phyloP scores from a whole-genome alignment of 352 stramenopile genomes.

The Phytophthora vignae region DNA sequence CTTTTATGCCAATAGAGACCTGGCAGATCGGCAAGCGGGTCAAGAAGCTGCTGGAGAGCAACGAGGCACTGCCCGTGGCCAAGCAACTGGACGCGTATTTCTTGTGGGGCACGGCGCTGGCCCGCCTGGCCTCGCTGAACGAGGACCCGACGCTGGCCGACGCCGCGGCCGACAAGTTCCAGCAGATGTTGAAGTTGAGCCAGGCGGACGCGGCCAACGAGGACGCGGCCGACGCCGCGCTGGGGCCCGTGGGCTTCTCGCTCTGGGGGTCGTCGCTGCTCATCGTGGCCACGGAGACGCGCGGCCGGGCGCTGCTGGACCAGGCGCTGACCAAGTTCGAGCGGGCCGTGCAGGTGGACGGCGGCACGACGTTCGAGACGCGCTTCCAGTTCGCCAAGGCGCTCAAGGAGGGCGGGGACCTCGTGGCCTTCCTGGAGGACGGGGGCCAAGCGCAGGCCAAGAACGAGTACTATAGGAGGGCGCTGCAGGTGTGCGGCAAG shows the following conservation, averaged over 20 bases:
- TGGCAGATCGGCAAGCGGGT: slow-evolving; percentile 89
- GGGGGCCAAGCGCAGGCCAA: slow-evolving; percentile 5
- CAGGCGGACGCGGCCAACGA: slow-evolving; percentile 23
- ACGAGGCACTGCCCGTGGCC: slow-evolving; percentile 53
- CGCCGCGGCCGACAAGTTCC: slow-evolving; percentile 84
- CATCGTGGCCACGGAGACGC: slow-evolving; percentile 79
- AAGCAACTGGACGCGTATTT: slow-evolving; percentile 83
- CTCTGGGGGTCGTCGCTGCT: slow-evolving; percentile 82
- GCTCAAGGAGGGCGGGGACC: slow-evolving; percentile 47
- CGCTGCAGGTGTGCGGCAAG: slow-evolving; percentile 35
- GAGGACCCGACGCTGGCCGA: slow-evolving; percentile 78
- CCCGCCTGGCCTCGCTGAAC: slow-evolving; percentile 76
- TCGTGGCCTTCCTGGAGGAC: slow-evolving; percentile 68
- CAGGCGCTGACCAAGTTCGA: slow-evolving; percentile 71
- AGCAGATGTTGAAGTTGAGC: slow-evolving; percentile 68
- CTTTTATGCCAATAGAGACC: slow-evolving; percentile 55
- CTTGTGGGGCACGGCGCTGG: slow-evolving; percentile 80
- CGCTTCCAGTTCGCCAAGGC: slow-evolving; percentile 82
- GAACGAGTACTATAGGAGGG: slow-evolving; percentile 27
- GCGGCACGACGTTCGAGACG: slow-evolving; percentile 84
- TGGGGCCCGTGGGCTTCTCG: slow-evolving; percentile 81
- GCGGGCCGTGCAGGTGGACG: slow-evolving; percentile 81
- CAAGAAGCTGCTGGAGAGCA: slow-evolving; percentile 77
- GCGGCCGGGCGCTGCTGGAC: slow-evolving; percentile 61
- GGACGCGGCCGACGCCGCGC: slow-evolving; percentile 56